These are phyloP conservation scores for Suillus clintonianus DNA, from an alignment of 768 basidiomycete species.

Conservation along the genomic window DNA sequence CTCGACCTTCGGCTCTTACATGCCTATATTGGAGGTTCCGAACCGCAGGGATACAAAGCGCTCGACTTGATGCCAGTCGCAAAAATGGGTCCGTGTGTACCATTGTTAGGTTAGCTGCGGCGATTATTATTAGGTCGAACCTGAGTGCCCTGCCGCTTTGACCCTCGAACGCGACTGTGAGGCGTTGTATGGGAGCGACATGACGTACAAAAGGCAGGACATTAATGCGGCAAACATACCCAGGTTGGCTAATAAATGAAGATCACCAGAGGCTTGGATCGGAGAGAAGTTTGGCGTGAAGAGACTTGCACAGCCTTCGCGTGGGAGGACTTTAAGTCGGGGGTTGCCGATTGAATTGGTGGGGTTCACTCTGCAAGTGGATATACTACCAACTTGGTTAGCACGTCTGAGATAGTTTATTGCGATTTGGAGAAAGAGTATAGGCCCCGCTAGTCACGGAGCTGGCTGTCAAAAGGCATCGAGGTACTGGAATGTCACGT, in stretches of 20 bases:
- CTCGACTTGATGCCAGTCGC: slow-evolving; percentile 2
- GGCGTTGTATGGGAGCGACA: neutral
- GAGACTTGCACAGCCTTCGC: slow-evolving; percentile 27
- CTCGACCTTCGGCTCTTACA: slow-evolving; percentile 14
- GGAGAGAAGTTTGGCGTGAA: slow-evolving; percentile 21
- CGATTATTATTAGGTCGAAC: slow-evolving; percentile 9
- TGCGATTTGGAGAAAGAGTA: slow-evolving; percentile 8
- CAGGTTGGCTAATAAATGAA: slow-evolving; percentile 29
- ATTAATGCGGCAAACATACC: slow-evolving; percentile 41
- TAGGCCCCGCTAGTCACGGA: slow-evolving; percentile 17
- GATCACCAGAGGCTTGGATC: slow-evolving; percentile 7
- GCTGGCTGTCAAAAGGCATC: neutral
- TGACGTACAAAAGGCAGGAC: slow-evolving; percentile 3
- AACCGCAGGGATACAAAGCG: slow-evolving; percentile 1
- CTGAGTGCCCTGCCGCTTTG: neutral
- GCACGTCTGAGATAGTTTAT: slow-evolving; percentile 8
- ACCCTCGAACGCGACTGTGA: slow-evolving; percentile 8
- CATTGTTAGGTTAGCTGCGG: slow-evolving; percentile 5
- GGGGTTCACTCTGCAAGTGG: slow-evolving; percentile 17
- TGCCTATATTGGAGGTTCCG: slow-evolving; percentile 9
- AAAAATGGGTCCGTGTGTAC: slow-evolving; percentile 7
- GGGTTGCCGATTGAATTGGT: slow-evolving; percentile 31
- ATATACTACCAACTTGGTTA: slow-evolving; percentile 21
- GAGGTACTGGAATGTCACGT: neutral
- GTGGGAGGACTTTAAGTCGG: slow-evolving; percentile 26